Evolutionary conservation across 768 basidiomycete species (phyloP), one percentile per base, ranked within the genome.

Genomic region (Hygrophorus pudorinus): DNA sequence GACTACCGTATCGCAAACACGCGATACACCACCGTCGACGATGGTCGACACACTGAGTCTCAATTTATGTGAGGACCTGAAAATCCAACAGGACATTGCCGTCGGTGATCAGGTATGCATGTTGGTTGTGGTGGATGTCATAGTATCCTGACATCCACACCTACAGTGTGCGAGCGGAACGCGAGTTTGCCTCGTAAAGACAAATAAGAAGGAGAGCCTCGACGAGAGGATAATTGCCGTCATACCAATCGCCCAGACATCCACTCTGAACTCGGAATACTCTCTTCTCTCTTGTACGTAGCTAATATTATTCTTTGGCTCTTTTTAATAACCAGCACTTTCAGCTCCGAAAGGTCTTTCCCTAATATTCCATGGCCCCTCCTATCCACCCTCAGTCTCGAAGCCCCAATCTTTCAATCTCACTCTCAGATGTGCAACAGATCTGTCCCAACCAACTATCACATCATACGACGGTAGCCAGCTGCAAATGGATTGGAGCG

Each of bases 181-280:
- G 38, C 70, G 80, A 53, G 84, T 78, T 39, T 93, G 90, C 62
- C 65, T 89, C 24, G 81, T 76, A 3, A 75, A 73, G 52, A 72
- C 68, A 28, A 88, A 89, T 53, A 52, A 65, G 52, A 87, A 84
- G 60, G 51, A 57, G 1, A 70, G 65, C 16, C 59, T 67, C 32
- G 44, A 65, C 2, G 81, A 85, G 50, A 73, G 85, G 41, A 61
- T 92, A 53, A 66, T 78, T 20, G 67, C 77, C 24, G 85, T 89
- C n/a, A 76, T 92, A 44, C 79, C 86, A n/a, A 54, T 91, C 24
- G 84, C 79, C 7, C 65, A 70, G 48, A 55, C 63, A 4, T 56
- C 59, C 27, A 56, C 56, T 13, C 52, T 70, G 24, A 45, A 66
- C 14, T 56, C 67, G 20, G 52, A 52, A 37, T 60, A 58, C 43